Percentiles rank a stretch among this genome's conserved stretches.
Conservation (phyloP, 1,139 yeast species). For the Blastobotrys illinoisensis region DNA sequence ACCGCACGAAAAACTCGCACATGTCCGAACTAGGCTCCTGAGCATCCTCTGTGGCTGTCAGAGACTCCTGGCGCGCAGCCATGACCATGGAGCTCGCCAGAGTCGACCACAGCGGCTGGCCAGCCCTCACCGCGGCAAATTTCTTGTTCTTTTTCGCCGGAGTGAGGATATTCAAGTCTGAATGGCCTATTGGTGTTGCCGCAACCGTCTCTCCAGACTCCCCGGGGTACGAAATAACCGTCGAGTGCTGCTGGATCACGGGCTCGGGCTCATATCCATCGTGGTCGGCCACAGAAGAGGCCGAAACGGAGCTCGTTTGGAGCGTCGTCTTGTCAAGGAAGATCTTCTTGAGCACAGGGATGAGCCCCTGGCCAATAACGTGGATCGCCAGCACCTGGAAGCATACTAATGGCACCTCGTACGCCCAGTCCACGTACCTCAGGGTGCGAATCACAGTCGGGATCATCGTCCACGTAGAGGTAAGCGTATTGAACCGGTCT, state of each 20-base stretch:
- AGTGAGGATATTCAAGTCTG: conserved; percentile 8
- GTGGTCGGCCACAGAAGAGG: not conserved
- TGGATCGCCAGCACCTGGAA: conserved; percentile 29
- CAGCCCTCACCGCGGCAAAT: conserved; percentile 25
- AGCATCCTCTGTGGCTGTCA: conserved; percentile 10
- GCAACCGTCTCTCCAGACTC: conserved; percentile 4
- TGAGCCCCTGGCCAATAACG: conserved; percentile 26
- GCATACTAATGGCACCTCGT: conserved; percentile 26
- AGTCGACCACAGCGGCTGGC: conserved; percentile 36
- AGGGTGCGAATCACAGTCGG: conserved; percentile 21
- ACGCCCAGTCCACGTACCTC: conserved; percentile 26
- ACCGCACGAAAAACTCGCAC: conserved; percentile 24
- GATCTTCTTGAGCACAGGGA: conserved; percentile 26
- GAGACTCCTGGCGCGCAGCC: conserved; percentile 32
- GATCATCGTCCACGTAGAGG: conserved; percentile 21
- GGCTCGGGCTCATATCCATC: not conserved
- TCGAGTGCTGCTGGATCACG: not conserved
- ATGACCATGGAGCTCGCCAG: conserved; percentile 33
- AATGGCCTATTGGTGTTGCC: not conserved
- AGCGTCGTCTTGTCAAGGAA: conserved; percentile 19
- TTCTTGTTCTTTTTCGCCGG: conserved; percentile 23
- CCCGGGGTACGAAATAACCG: conserved; percentile 8
- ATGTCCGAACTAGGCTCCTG: conserved; percentile 2
- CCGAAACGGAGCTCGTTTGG: not conserved
- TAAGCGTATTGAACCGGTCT: conserved; percentile 21